Evolutionary conservation across 208 protist species (phyloP).

Genomic region (Wallacemonas sp.): DNA sequence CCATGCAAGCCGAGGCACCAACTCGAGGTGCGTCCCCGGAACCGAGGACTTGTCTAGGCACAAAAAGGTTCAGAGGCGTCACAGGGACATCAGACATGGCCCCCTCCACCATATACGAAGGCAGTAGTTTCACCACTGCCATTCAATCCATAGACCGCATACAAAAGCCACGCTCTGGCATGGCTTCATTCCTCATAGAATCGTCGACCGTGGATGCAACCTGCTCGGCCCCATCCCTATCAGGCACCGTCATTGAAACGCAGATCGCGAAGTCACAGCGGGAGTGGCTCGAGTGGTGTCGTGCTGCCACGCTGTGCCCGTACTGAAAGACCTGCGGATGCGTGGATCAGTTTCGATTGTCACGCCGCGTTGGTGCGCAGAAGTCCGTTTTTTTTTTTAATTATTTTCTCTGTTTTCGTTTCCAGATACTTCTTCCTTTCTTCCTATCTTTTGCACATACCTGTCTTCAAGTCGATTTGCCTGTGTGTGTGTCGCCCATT

Average conservation of each 20-base stretch:
- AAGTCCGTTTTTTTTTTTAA: constrained; percentile 12
- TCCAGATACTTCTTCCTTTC: constrained; percentile 15
- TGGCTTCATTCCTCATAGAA: background rate
- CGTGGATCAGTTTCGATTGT: no score
- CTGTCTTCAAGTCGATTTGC: background rate
- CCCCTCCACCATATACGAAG: constrained; percentile 3
- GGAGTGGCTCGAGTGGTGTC: constrained; percentile 21
- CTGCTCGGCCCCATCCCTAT: constrained; percentile 24
- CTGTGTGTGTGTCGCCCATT: background rate
- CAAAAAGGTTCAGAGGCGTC: constrained; percentile 9
- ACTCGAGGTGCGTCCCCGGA: no score
- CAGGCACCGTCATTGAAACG: constrained; percentile 38
- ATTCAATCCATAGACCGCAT: constrained; percentile 7
- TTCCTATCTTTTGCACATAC: background rate
- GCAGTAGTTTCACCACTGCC: background rate
- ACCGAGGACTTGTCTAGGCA: background rate
- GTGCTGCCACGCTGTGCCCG: constrained; percentile 20
- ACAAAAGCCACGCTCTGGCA: background rate
- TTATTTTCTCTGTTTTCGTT: constrained; percentile 9
- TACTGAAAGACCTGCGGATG: no score
- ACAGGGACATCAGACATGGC: background rate
- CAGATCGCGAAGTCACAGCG: constrained; percentile 33
- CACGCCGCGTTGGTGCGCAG: no score
- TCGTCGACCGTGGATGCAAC: background rate
- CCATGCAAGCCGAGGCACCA: constrained; percentile 22